These are phyloP conservation scores for Trichosporon faecale DNA, from an alignment of 1,284 basidiomycete species.

Conservation along the genomic window DNA sequence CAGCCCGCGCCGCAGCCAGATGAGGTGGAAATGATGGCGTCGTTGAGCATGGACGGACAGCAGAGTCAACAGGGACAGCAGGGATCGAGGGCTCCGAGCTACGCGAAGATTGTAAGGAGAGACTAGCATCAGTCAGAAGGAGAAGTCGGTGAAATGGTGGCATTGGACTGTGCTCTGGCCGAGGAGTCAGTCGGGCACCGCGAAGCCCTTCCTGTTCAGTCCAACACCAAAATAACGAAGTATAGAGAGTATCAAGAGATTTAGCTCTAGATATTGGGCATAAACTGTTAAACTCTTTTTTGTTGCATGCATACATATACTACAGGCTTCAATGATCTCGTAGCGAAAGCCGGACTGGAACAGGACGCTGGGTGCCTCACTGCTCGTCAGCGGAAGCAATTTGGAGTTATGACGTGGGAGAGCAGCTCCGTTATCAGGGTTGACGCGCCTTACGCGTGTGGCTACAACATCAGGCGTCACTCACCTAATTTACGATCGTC, in stretches of 20 bases:
- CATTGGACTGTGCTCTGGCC: neutral
- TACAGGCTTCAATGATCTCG: neutral
- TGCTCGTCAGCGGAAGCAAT: neutral
- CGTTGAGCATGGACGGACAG: neutral
- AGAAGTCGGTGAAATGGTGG: neutral
- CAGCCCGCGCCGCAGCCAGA: neutral
- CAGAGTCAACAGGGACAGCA: neutral
- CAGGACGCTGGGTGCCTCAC: neutral
- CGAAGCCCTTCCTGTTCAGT: no score
- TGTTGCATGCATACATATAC: constrained; percentile 10
- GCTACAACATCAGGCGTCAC: neutral
- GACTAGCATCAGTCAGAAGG: constrained; percentile 26
- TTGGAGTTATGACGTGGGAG: neutral
- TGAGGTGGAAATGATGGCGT: constrained; percentile 13
- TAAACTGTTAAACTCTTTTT: neutral
- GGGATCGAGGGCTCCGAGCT: constrained; percentile 30
- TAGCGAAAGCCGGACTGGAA: no score
- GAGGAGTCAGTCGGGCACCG: neutral
- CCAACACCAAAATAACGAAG: neutral
- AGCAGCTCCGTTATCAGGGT: neutral
- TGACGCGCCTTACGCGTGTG: constrained; percentile 2
- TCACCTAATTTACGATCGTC: neutral
- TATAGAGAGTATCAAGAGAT: constrained; percentile 1
- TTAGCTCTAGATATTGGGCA: constrained; percentile 5
- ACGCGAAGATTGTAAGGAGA: constrained; percentile 47